A percentile compares a stretch with the other conserved stretches of the same genome.
These are phyloP conservation scores for Furculomyces boomerangus DNA, from an alignment of 371 early-diverging fungal species.

Conservation along the genomic window DNA sequence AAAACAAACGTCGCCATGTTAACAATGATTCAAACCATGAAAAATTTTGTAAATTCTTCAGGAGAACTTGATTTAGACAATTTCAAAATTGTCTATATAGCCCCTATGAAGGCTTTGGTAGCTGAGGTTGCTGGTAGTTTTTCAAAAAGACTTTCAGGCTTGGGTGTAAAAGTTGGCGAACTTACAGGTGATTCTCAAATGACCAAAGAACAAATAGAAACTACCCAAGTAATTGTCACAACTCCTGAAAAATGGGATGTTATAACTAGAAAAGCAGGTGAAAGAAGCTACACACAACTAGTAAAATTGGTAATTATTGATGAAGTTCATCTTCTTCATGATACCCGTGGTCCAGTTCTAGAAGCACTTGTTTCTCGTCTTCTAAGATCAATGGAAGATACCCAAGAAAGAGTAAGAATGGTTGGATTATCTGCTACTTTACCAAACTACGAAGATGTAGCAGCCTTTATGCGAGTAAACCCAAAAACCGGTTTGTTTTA, in stretches of 20 bases:
- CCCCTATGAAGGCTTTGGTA: slow-evolving; percentile 99
- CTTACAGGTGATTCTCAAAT: slow-evolving; percentile 97
- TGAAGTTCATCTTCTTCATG: slow-evolving; percentile 98
- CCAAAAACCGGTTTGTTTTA: slow-evolving; percentile 61
- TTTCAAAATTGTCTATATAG: slow-evolving; percentile 97
- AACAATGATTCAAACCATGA: slow-evolving; percentile 73
- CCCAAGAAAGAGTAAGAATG: slow-evolving; percentile 77
- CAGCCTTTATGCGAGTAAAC: slow-evolving; percentile 84
- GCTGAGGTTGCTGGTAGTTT: slow-evolving; percentile 96
- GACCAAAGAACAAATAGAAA: slow-evolving; percentile 82
- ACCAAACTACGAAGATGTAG: slow-evolving; percentile 97
- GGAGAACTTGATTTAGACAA: slow-evolving; percentile 59
- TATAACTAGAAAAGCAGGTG: slow-evolving; percentile 89
- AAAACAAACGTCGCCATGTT: slow-evolving; percentile 98
- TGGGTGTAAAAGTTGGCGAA: slow-evolving; percentile 85
- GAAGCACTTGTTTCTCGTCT: slow-evolving; percentile 94
- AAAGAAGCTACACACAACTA: slow-evolving; percentile 74
- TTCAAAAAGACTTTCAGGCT: slow-evolving; percentile 47
- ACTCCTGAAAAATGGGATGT: slow-evolving; percentile 99
- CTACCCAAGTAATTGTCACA: slow-evolving; percentile 94
- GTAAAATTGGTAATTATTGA: slow-evolving; percentile 96
- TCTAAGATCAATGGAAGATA: slow-evolving; percentile 73
- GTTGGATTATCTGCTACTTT: slow-evolving; percentile 98
- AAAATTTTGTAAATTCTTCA: slow-evolving; percentile 54
- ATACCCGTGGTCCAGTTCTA: slow-evolving; percentile 96